Conservation (phyloP, 257 asterid genomes). For the Cruciata laevipes region DNA sequence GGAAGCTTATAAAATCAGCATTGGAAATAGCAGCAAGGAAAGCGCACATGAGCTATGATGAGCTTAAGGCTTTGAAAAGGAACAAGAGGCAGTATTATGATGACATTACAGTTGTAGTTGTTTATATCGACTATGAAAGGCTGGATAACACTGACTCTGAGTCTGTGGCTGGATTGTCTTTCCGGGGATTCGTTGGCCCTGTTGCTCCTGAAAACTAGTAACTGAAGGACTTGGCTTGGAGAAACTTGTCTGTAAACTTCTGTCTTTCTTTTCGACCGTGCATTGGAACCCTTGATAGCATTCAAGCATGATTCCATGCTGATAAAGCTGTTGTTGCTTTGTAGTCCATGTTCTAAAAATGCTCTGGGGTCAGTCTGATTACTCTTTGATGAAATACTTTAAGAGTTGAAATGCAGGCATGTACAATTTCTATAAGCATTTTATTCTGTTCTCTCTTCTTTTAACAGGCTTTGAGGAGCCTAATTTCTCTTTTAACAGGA, state of each 20-base stretch:
- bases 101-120: constrained; percentile 65
- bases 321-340: neutral
- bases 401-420: neutral
- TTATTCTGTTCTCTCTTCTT: too few relatives aligned
- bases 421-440: too few relatives aligned
- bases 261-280: neutral
- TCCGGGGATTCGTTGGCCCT: constrained; percentile 48
- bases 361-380: neutral
- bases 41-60: constrained; percentile 34
- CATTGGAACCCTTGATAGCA: neutral
- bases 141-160: constrained; percentile 21
- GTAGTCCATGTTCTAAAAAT: neutral
- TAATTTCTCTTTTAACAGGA: too few relatives aligned
- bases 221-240: constrained; percentile 3
- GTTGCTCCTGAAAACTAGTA: constrained; percentile 24
- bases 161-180: constrained; percentile 34
- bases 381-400: neutral
- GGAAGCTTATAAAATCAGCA: constrained; percentile 51
- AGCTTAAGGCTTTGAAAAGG: constrained; percentile 37
- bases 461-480: too few relatives aligned
- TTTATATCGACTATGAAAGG: constrained; percentile 51
- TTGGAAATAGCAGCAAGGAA: constrained; percentile 39
- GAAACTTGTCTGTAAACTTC: neutral
- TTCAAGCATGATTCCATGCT: neutral
- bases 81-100: constrained; percentile 53